phyloP scores from a whole-genome alignment of 2,329 filamentous ascomycete genomes.

The Aureobasidium sp. region DNA sequence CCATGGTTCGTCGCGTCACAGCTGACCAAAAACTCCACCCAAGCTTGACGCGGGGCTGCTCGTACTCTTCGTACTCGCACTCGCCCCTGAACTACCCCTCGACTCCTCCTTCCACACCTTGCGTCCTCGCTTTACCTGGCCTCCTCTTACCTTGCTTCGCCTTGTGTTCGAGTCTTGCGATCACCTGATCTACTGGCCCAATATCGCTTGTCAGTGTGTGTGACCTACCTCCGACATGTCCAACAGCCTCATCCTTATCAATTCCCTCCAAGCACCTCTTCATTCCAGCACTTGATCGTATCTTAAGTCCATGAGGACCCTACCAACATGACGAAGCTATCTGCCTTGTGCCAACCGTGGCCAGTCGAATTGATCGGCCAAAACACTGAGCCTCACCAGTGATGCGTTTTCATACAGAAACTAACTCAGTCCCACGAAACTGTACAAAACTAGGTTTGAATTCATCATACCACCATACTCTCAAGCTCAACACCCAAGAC shows the following conservation, averaged over 20 bases:
- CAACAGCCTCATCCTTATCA: not conserved
- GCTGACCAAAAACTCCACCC: not conserved
- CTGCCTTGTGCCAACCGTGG: not conserved
- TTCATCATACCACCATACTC: not conserved
- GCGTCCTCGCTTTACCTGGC: not conserved
- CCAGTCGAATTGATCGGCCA: not conserved
- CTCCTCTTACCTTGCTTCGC: not conserved
- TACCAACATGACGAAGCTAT: not conserved
- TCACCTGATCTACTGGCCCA: not conserved
- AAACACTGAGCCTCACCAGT: no score
- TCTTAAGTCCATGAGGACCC: not conserved
- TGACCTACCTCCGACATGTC: not conserved
- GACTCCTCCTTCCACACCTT: not conserved
- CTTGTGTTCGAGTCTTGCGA: not conserved
- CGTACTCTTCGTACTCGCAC: not conserved
- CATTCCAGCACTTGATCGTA: not conserved
- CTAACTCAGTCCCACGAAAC: not conserved
- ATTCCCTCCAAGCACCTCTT: not conserved
- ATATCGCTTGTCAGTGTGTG: not conserved
- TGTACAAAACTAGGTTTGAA: not conserved
- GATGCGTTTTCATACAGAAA: not conserved
- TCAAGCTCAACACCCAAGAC: not conserved
- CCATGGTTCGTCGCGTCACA: constrained; percentile 1
- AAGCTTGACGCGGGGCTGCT: not conserved
- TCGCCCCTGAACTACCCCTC: not conserved